Evolutionary conservation across 2,329 filamentous ascomycete species (phyloP).

Genomic region (Tolypocladium tundrense): DNA sequence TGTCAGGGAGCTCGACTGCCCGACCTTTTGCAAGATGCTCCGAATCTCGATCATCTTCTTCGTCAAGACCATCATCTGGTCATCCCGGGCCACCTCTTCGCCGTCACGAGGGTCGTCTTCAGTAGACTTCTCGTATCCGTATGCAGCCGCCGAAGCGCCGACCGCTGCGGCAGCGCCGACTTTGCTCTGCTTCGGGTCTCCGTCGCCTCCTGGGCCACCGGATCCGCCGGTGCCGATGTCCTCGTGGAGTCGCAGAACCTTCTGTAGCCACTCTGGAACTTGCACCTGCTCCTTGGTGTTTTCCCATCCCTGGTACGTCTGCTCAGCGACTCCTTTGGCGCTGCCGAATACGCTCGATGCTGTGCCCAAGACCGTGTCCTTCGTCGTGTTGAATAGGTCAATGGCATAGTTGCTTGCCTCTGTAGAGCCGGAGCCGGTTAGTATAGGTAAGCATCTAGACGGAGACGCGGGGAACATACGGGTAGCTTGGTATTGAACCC

Average conservation of each 20-base stretch:
- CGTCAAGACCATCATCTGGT: slow-evolving; percentile 99
- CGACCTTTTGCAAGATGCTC: slow-evolving; percentile 80
- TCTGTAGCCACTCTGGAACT: slow-evolving; percentile 67
- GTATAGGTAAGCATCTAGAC: slow-evolving; percentile 5
- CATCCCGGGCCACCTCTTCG: slow-evolving; percentile 67
- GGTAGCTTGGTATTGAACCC: slow-evolving; percentile 91
- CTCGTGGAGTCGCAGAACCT: slow-evolving; percentile 54
- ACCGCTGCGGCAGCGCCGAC: slow-evolving; percentile 51
- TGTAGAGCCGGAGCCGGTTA: slow-evolving; percentile 16
- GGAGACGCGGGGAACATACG: slow-evolving; percentile 42
- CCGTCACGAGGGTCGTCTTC: slow-evolving; percentile 53
- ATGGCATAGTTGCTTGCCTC: slow-evolving; percentile 38
- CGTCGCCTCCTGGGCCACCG: slow-evolving; percentile 34
- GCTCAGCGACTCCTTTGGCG: slow-evolving; percentile 64
- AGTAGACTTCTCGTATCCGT: slow-evolving; percentile 62
- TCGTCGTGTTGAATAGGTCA: slow-evolving; percentile 65
- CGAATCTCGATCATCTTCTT: slow-evolving; percentile 99
- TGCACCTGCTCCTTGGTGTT: slow-evolving; percentile 71
- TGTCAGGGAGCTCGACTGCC: slow-evolving; percentile 79
- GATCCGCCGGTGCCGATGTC: slow-evolving; percentile 42
- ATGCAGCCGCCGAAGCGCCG: slow-evolving; percentile 65
- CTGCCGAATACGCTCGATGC: slow-evolving; percentile 62
- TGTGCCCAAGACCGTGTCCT: slow-evolving; percentile 57
- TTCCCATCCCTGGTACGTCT: slow-evolving; percentile 72
- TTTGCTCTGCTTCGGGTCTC: slow-evolving; percentile 49